Evolutionary conservation across 768 basidiomycete species (phyloP).

Genomic region (Coprinopsis marcescibilis): DNA sequence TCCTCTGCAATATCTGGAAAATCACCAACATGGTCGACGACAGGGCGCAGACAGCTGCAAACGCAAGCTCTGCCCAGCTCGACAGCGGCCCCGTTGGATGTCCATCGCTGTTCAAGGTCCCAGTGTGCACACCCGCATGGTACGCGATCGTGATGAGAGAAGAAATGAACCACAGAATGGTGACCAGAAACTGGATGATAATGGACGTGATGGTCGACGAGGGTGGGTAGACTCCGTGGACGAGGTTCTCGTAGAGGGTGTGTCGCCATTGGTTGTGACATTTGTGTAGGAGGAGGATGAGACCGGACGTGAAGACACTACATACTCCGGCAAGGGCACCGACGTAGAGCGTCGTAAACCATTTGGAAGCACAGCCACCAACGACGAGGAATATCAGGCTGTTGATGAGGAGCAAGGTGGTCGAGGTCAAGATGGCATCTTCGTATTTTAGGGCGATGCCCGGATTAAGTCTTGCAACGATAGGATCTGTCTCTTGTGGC

Average conservation of each 20-base stretch:
- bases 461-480: too few species aligned
- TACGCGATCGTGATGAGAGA: not conserved
- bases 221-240: not conserved
- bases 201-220: not conserved
- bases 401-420: not conserved
- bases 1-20: not conserved
- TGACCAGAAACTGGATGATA: not conserved
- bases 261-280: not conserved
- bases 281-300: constrained; percentile 2
- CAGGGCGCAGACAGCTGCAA: not conserved
- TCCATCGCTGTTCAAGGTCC: not conserved
- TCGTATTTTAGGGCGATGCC: not conserved
- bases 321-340: not conserved
- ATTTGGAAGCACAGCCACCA: not conserved
- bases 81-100: not conserved
- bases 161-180: not conserved
- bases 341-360: not conserved
- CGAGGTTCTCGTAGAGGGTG: not conserved
- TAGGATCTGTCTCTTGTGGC: too few species aligned
- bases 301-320: not conserved
- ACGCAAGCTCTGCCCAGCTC: not conserved
- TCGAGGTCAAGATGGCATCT: not conserved
- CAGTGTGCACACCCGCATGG: not conserved
- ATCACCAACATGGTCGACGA: not conserved
- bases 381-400: not conserved